Conservation (phyloP, 768 basidiomycete genomes). For the Ramaria sp. region DNA sequence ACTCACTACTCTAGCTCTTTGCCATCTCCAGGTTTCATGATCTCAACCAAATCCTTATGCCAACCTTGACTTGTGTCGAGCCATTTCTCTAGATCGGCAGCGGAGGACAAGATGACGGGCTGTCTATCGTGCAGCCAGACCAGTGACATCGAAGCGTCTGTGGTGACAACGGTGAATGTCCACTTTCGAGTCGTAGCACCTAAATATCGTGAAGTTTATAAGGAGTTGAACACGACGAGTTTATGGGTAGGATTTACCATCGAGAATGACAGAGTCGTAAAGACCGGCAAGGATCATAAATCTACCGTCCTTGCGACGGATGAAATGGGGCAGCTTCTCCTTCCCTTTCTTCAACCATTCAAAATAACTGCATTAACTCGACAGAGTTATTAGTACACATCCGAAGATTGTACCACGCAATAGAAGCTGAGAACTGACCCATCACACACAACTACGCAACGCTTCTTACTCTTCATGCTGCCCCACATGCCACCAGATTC, state of each 20-base stretch:
- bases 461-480: constrained; percentile 65
- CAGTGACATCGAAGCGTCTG: constrained; percentile 54
- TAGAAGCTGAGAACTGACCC: constrained; percentile 34
- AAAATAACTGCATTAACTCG: constrained; percentile 54
- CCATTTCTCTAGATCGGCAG: constrained; percentile 59
- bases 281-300: constrained; percentile 84
- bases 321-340: constrained; percentile 72
- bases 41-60: constrained; percentile 44
- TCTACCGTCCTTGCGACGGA: constrained; percentile 47
- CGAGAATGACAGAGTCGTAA: constrained; percentile 62
- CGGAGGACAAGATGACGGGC: constrained; percentile 63
- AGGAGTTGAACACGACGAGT: not conserved
- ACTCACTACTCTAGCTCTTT: constrained; percentile 57
- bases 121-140: constrained; percentile 89
- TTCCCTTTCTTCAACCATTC: constrained; percentile 89
- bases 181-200: constrained; percentile 41
- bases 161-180: constrained; percentile 89
- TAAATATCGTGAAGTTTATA: not conserved
- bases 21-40: constrained; percentile 50
- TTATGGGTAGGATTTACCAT: constrained; percentile 29
- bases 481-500: constrained; percentile 80
- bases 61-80: constrained; percentile 68
- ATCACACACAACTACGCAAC: constrained; percentile 77
- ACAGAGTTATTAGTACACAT: not conserved
- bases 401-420: not conserved